Evolutionary conservation across 805 yeast genomes (phyloP).

Genomic region (Hanseniaspora hatyaiensis): DNA sequence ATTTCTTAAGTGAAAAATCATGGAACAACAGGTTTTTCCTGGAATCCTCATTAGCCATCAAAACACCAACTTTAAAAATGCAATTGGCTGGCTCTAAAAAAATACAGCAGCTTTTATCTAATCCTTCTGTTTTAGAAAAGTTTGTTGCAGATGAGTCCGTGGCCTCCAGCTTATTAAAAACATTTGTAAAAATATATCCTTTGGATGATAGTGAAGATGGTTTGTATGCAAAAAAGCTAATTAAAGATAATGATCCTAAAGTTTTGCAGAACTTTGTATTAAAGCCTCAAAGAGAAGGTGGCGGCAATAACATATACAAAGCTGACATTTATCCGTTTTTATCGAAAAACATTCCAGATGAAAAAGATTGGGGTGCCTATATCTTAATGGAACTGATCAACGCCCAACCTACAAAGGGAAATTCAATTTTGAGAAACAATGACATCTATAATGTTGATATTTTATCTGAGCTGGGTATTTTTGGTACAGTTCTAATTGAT

Average conservation of each 20-base stretch:
- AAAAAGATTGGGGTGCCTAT: conserved; percentile 76
- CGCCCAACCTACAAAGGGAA: conserved; percentile 51
- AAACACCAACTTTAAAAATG: conserved; percentile 80
- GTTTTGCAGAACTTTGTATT: conserved; percentile 64
- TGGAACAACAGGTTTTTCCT: conserved; percentile 70
- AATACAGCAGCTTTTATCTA: conserved; percentile 77
- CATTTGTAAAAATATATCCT: conserved; percentile 83
- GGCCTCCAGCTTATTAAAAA: conserved; percentile 31
- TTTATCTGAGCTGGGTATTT: conserved; percentile 82
- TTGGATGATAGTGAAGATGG: conserved; percentile 63
- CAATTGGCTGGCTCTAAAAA: conserved; percentile 91
- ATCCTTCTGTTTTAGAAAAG: conserved; percentile 35
- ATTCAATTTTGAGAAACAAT: conserved; percentile 60
- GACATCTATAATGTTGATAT: conserved; percentile 57
- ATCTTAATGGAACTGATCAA: conserved; percentile 86
- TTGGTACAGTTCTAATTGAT: conserved; percentile 73
- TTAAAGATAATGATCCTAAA: conserved; percentile 39
- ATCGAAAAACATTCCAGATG: conserved; percentile 36
- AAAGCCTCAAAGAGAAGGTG: conserved; percentile 98
- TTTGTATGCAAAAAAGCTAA: conserved; percentile 42
- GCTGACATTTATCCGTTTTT: conserved; percentile 71
- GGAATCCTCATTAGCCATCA: conserved; percentile 70
- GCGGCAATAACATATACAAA: conserved; percentile 89
- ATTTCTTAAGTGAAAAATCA: conserved; percentile 50
- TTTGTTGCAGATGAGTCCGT: conserved; percentile 32